Evolutionary conservation across 169 alveolate genomes (phyloP), one percentile per base, ranked within the genome.

Genomic region (Amoebophrya sp.): DNA sequence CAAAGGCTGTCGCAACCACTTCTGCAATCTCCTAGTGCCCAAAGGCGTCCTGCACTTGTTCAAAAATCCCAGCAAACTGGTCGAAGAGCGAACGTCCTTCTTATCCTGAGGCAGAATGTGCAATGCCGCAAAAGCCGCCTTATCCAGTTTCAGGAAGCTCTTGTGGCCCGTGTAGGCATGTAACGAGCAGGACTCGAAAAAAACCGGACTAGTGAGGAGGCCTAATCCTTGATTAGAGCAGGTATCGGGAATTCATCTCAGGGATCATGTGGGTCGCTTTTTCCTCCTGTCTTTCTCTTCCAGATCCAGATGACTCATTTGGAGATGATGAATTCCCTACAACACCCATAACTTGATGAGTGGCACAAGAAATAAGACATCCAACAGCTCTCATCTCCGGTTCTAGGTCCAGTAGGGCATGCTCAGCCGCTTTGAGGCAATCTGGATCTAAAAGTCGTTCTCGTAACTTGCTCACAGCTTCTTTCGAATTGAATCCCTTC

Each of bases 11-110:
- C 65, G 65, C 83, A 98, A 91, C 99, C 99, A 98, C 95, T 96
- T 95, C 92, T 95, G 96, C 91, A 98, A 95, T 91, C 96, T 93
- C 92, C 98, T 95, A 0, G 96, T 95, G 23, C 99, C 99, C 55
- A 97, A 95, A 78, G 96, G 90, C 34, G 99, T 98, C 89, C 98
- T 96, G 89, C 99, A 97, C 93, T 96, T 95, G 95, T 98, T 98
- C 93, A 98, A 94, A 54, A 98, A 91, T 55, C 97, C 98, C 93
- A 95, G 96, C 78, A 98, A 90, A 26, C 83, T 65, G 36, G 83
- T 65, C 36, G 12, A 0, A 36, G 83, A 65, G 38, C 83, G 83
- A 29, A 36, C n/a, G 83, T 65, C 83, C 83, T 65, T 65, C 33
- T 65, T 65, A 36, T 65, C 83, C 33, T 29, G 93, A 39, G 96